phyloP scores from a whole-genome alignment of 2,329 filamentous ascomycete genomes.

The Penicillium crustosum region DNA sequence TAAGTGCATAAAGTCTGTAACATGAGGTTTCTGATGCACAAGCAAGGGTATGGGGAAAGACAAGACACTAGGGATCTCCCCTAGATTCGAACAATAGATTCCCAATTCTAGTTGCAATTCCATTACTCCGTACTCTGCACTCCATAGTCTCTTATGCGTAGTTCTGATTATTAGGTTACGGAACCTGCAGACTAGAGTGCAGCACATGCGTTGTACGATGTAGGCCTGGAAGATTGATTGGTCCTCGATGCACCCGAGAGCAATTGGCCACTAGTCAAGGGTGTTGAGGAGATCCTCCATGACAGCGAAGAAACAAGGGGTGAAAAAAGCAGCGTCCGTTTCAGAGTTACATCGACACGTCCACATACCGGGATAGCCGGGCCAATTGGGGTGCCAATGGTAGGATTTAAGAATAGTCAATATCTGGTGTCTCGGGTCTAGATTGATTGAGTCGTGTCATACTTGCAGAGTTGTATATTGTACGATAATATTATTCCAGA shows the following conservation, averaged over 20 bases:
- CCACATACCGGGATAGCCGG: constrained; percentile 3
- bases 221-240: background rate
- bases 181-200: background rate
- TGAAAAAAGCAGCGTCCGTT: constrained; percentile 13
- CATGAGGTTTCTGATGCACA: constrained; percentile 7
- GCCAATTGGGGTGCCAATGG: background rate
- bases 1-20: constrained; percentile 13
- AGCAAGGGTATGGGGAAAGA: constrained; percentile 4
- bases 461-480: background rate
- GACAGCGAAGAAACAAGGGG: constrained; percentile 20
- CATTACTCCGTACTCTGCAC: background rate
- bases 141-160: background rate
- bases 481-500: background rate
- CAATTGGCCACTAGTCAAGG: constrained; percentile 6
- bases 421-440: background rate
- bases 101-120: background rate
- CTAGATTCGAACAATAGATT: constrained; percentile 6
- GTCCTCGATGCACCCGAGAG: background rate
- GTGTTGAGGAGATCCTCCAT: constrained; percentile 1
- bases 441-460: background rate
- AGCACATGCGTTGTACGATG: constrained; percentile 1
- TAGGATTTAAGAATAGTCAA: background rate
- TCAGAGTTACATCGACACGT: constrained; percentile 27
- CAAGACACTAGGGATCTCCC: constrained; percentile 6
- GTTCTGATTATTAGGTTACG: background rate